Percentiles rank a stretch among this genome's conserved stretches.
Evolutionary conservation across 257 asterid species (phyloP).

Genomic region (Anisodus acutangulus): DNA sequence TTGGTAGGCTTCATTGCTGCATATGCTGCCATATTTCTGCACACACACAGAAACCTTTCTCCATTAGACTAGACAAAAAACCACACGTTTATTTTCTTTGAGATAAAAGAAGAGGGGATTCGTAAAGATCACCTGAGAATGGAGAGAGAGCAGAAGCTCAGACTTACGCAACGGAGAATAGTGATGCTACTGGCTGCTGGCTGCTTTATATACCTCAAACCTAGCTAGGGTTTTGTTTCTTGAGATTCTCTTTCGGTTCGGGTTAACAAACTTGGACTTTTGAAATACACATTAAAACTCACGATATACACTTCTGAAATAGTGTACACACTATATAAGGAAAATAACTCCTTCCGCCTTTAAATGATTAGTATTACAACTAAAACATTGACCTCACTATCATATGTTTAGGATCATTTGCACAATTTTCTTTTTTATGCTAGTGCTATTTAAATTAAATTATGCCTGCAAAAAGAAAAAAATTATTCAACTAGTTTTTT

Average conservation of each 20-base stretch:
- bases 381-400: too few species aligned
- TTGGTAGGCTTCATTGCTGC: constrained; percentile 30
- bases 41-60: neutral
- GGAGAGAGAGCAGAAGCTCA: constrained; percentile 9
- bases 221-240: constrained; percentile 22
- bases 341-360: too few species aligned
- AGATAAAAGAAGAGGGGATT: neutral
- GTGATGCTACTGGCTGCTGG: neutral
- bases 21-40: constrained; percentile 27
- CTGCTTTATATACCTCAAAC: neutral
- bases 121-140: neutral
- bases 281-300: too few species aligned
- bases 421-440: too few species aligned
- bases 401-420: too few species aligned
- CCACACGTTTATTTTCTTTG: neutral
- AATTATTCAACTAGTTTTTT: too few species aligned
- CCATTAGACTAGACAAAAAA: neutral
- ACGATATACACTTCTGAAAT: too few species aligned
- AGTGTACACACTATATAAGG: too few species aligned
- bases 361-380: too few species aligned
- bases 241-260: neutral
- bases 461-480: too few species aligned
- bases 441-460: too few species aligned
- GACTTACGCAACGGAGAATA: neutral
- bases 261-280: constrained; percentile 19